Evolutionary conservation across 345 rosid genomes (phyloP).

Genomic region (Corchorus capsularis): DNA sequence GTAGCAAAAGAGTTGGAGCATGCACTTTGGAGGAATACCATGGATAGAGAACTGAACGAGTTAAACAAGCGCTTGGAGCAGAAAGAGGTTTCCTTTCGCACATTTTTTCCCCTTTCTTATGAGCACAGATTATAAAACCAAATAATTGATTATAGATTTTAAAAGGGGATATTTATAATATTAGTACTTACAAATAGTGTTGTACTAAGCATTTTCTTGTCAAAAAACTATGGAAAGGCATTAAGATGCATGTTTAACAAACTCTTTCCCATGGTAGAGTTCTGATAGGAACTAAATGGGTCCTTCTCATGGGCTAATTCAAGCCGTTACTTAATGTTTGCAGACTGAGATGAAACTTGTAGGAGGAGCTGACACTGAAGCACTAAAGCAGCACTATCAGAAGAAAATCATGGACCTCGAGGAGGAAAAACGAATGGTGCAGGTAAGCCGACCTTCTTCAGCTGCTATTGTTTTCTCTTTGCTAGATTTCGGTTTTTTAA

Average conservation of each 20-base stretch:
- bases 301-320: conserved; percentile 8
- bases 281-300: not conserved
- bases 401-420: conserved; percentile 78
- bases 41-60: conserved; percentile 87
- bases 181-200: conserved; percentile 1
- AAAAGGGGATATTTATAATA: conserved; percentile 9
- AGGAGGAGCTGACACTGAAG: conserved; percentile 58
- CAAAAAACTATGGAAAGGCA: not conserved
- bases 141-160: not conserved
- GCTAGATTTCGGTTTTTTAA: conserved; percentile 13
- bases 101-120: not conserved
- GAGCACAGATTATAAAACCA: not conserved
- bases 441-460: conserved; percentile 33
- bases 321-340: conserved; percentile 20
- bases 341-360: conserved; percentile 74
- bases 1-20: conserved; percentile 94
- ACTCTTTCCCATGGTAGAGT: not conserved
- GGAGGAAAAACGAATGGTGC: conserved; percentile 67
- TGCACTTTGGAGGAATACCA: conserved; percentile 63
- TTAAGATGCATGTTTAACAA: conserved; percentile 3
- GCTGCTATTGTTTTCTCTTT: too few species aligned
- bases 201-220: conserved; percentile 1
- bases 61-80: conserved; percentile 80
- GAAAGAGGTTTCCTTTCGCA: conserved; percentile 66
- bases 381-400: conserved; percentile 67